Base-by-base conservation (phyloP, 2,329 filamentous ascomycete species). In the Penicillium polonicum region DNA sequence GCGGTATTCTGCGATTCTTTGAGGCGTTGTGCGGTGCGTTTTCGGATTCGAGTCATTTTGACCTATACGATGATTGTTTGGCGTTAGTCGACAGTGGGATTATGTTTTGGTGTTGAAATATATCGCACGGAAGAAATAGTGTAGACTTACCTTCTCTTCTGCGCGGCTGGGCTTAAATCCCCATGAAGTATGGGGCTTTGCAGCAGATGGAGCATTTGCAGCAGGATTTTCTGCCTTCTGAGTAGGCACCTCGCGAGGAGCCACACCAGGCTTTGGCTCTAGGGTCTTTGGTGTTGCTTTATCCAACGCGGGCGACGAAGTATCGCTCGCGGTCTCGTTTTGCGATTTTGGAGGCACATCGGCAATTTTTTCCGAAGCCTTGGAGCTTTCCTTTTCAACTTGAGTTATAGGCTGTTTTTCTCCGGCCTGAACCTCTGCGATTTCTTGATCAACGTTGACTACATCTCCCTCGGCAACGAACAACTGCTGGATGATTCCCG, bases 1-100 rank as follows among this genome's bases (percentile, higher is more conserved):
- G 92, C 92, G 1, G 92, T 96, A 79, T 97, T 96, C 74, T 97
- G 92, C 10, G 92, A 96, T 75, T 97, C 92, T 85, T 97, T 97
- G 61, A 97, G 85, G 65, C 92, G 91, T 81, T 97, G 92, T 54
- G 92, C 90, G 66, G 96, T 97, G 62, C 92, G 88, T 58, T 96
- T 85, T 63, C 92, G 91, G 91, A 35, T 97, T 65, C 92, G 91
- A 82, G 96, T 96, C 92, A 97, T 97, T 84, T 97, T 97, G 70
- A 97, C 90, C 89, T 92, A 67, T 54, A 60, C 13, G 56, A 15
- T 15, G 15, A 29, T 21, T 25, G 10, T 8, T 29, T 23, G 17
- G 36, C 12, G 35, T 21, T 38, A 21, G 38, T 21, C 2, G 9
- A 3, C 3, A 31, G 29, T 31, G 10, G 29, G 10, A 31, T 31